These are phyloP conservation scores for Cytospora leucostoma DNA, from an alignment of 2,329 filamentous ascomycete genomes.

Conservation along the genomic window DNA sequence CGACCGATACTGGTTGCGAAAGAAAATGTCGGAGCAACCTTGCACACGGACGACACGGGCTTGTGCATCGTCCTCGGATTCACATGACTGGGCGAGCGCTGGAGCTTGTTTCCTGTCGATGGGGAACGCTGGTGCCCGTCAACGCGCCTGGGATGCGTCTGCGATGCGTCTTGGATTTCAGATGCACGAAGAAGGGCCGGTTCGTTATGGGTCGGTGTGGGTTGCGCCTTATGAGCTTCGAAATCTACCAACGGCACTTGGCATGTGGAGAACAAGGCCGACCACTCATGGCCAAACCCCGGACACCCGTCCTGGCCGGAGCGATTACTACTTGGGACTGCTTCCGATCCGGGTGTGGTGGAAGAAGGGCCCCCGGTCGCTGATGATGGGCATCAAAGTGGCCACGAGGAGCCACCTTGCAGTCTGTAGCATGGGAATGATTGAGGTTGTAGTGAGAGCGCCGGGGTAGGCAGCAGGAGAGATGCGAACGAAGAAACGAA, in stretches of 20 bases:
- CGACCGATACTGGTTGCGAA: neutral
- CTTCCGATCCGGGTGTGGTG: slow-evolving; percentile 9
- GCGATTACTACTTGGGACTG: slow-evolving; percentile 21
- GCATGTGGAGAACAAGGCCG: slow-evolving; percentile 9
- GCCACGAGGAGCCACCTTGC: slow-evolving; percentile 14
- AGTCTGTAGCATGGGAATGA: slow-evolving; percentile 7
- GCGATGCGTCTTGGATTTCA: slow-evolving; percentile 7
- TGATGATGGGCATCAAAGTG: slow-evolving; percentile 14
- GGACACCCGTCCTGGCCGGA: slow-evolving; percentile 19
- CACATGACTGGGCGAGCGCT: too few relatives aligned
- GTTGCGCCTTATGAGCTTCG: slow-evolving; percentile 11
- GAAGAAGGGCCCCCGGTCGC: neutral
- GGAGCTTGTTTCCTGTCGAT: too few relatives aligned
- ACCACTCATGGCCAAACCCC: slow-evolving; percentile 20
- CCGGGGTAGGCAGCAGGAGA: neutral
- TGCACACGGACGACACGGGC: neutral
- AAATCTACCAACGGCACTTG: slow-evolving; percentile 12
- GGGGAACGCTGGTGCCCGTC: neutral
- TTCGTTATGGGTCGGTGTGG: slow-evolving; percentile 9
- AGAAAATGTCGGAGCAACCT: neutral
- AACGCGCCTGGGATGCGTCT: slow-evolving; percentile 15
- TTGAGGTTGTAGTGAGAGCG: neutral
- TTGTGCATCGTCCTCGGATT: too few relatives aligned
- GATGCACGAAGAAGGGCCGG: slow-evolving; percentile 13
- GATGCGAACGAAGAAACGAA: slow-evolving; percentile 6